Conservation (phyloP, 257 asterid genomes). For the Solanum sitiens region DNA sequence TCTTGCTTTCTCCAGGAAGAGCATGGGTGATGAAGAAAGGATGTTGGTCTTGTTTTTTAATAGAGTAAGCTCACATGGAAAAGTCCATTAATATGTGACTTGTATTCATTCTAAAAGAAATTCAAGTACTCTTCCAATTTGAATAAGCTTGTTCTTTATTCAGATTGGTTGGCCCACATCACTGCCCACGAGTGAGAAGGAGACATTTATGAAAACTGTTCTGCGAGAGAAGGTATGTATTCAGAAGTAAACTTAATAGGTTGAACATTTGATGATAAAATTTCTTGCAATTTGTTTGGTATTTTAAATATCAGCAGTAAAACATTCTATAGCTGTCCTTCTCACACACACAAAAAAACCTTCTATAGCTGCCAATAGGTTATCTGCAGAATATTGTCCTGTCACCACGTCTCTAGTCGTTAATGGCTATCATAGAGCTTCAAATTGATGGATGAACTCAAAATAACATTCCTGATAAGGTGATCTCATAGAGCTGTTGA, state of each 20-base stretch:
- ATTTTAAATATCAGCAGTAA: background rate
- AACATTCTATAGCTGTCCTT: background rate
- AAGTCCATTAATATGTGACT: background rate
- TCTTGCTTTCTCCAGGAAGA: conserved; percentile 41
- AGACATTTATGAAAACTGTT: conserved; percentile 56
- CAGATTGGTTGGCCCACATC: conserved; percentile 99
- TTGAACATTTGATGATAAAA: background rate
- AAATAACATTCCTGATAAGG: background rate
- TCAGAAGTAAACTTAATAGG: background rate
- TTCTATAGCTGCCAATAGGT: background rate
- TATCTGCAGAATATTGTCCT: background rate
- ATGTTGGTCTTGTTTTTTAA: conserved; percentile 77
- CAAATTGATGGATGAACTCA: background rate
- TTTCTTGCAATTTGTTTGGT: background rate
- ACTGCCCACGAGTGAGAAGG: conserved; percentile 83
- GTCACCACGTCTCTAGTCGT: background rate
- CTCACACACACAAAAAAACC: background rate
- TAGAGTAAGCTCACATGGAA: conserved; percentile 41
- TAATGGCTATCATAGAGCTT: background rate
- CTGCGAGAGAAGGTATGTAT: conserved; percentile 66
- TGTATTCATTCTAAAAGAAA: background rate
- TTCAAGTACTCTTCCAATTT: background rate
- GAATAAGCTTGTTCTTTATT: background rate
- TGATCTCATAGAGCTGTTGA: background rate
- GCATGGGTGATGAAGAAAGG: conserved; percentile 87